phyloP scores from a whole-genome alignment of 2,329 filamentous ascomycete genomes.

The Fusarium sp. region DNA sequence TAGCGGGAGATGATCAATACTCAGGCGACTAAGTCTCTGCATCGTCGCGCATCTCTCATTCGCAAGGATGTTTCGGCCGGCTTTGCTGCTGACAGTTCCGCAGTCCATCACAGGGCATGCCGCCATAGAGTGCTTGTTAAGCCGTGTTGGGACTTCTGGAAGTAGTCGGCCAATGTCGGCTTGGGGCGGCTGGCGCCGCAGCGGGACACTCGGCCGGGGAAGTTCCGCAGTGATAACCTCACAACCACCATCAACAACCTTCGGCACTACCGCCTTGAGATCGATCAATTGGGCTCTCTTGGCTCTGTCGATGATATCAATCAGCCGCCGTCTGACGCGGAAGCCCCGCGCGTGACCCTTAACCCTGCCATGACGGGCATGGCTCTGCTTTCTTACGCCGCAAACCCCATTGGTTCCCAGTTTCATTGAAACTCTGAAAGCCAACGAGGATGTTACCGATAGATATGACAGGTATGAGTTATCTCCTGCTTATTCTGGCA shows the following conservation, averaged over 20 bases:
- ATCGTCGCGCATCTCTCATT: slow-evolving; percentile 8
- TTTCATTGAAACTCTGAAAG: slow-evolving; percentile 9
- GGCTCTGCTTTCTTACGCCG: slow-evolving; percentile 33
- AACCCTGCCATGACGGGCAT: slow-evolving; percentile 31
- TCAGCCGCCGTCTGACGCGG: slow-evolving; percentile 33
- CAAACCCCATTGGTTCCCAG: slow-evolving; percentile 30
- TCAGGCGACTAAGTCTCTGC: slow-evolving; percentile 8
- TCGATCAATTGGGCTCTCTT: slow-evolving; percentile 22
- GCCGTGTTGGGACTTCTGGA: slow-evolving; percentile 16
- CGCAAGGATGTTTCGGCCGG: slow-evolving; percentile 25
- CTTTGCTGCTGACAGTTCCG: slow-evolving; percentile 29
- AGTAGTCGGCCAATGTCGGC: slow-evolving; percentile 50
- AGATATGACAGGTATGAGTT: slow-evolving; percentile 12
- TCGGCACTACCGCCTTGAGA: slow-evolving; percentile 37
- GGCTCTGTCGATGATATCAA: slow-evolving; percentile 41
- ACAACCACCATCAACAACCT: slow-evolving; percentile 29
- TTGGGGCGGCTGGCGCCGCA: slow-evolving; percentile 50
- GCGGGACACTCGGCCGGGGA: slow-evolving; percentile 38
- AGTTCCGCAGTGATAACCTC: slow-evolving; percentile 42
- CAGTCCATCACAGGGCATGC: slow-evolving; percentile 20
- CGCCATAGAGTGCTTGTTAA: slow-evolving; percentile 19
- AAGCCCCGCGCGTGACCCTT: slow-evolving; percentile 38
- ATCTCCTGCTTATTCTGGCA: slow-evolving; percentile 19
- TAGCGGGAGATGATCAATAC: slow-evolving; percentile 16
- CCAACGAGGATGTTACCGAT: slow-evolving; percentile 25